Base-by-base conservation (phyloP, 2,329 filamentous ascomycete genomes). In the Laburnicola sp. region DNA sequence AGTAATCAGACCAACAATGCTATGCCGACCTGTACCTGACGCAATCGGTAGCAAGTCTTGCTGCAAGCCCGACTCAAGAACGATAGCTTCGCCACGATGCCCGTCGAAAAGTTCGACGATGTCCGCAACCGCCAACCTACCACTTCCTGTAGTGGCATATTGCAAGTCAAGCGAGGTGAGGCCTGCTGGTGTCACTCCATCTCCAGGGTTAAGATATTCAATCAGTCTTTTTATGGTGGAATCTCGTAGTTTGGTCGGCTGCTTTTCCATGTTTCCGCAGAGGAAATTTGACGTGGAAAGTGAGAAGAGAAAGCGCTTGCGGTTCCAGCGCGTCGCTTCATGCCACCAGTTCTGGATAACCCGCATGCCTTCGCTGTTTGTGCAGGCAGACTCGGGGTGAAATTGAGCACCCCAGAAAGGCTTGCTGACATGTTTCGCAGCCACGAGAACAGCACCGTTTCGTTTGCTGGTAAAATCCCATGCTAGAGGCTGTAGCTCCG, bases 321-420 rank as follows among this genome's bases (percentile, higher is more conserved):
- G 51, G 6, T 55, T 61, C 83, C 87, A 91, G 36, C 72, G 68
- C 48, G 79, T 73, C 1, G 86, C 85, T 64, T 84, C 78, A 3
- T 71, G 66, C 80, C 91, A 94, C 90, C 91, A 96, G 63, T 89
- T 90, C 44, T 72, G 72, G 31, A 96, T 78, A 25, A 96, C 78
- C 10, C 76, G 74, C 21, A 80, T 82, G 1, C 88, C 86, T 53
- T 82, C 80, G 3, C 78, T 74, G 34, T 89, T 88, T 3, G 91
- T 95, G 69, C 91, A 96, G 10, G 91, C 83, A 0, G 90, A 96
- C 71, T 97, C 91, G 0, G 91, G 91, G 65, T 96, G 91, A 63
- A 94, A 96, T 66, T 96, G 92, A 16, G 96, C 79, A 0, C 88
- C 92, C 86, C 88, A 95, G 57, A 93, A 88, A 0, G 92, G 91